phyloP scores from a whole-genome alignment of 2,329 filamentous ascomycete species.

The Trichoderma atrobrunneum region DNA sequence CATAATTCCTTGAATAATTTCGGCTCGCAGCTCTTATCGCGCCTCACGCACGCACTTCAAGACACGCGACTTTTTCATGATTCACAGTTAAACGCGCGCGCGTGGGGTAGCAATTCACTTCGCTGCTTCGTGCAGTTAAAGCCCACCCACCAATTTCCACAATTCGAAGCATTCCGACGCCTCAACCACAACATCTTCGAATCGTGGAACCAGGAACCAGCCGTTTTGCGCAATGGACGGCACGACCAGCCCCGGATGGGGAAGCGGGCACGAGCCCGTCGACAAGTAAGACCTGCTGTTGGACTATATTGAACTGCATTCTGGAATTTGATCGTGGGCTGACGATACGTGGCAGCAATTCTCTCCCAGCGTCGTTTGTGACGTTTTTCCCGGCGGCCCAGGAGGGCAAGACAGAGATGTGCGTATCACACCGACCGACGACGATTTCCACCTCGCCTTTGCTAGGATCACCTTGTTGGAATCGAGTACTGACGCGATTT shows the following conservation, averaged over 20 bases:
- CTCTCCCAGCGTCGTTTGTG: conserved; percentile 27
- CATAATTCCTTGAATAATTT: conserved; percentile 2
- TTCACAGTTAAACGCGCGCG: background rate
- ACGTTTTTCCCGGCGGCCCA: conserved; percentile 27
- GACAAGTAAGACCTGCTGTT: conserved; percentile 18
- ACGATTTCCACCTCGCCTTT: background rate
- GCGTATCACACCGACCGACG: background rate
- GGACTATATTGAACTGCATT: background rate
- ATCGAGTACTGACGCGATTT: background rate
- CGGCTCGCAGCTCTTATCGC: background rate
- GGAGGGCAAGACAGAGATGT: background rate
- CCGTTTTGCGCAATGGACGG: conserved; percentile 22
- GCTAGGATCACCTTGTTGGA: background rate
- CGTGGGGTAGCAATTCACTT: background rate
- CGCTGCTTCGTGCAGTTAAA: background rate
- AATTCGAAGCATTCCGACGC: background rate
- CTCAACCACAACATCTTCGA: background rate
- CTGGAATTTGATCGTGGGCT: conserved; percentile 17
- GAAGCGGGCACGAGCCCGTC: conserved; percentile 19
- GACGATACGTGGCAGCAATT: conserved; percentile 23
- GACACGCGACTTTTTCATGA: conserved; percentile 10
- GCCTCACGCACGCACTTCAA: background rate
- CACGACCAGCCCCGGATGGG: conserved; percentile 22
- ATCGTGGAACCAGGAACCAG: background rate
- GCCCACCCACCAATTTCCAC: background rate